These are phyloP conservation scores for Cenchrus americanus DNA, from an alignment of 176 grass and related monocot genomes.

Conservation along the genomic window DNA sequence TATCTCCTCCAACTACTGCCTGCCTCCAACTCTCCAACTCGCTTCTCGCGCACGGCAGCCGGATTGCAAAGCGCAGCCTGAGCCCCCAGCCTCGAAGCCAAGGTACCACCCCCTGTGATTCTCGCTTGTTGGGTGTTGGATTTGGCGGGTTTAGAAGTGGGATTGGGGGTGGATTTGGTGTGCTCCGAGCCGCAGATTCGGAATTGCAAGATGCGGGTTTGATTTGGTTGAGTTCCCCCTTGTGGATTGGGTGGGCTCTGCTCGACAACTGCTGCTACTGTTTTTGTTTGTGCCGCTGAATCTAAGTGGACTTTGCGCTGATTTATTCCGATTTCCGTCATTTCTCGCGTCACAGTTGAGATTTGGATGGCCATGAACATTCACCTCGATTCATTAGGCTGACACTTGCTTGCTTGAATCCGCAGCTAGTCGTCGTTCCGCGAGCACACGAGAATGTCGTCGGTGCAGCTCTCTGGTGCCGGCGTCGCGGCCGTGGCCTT, in stretches of 20 bases:
- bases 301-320: neutral
- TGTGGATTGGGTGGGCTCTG: neutral
- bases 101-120: neutral
- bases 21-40: neutral
- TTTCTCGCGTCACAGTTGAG: neutral
- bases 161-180: neutral
- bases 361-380: neutral
- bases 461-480: slow-evolving; percentile 42
- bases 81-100: neutral
- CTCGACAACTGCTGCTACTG: neutral
- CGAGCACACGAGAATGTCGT: slow-evolving; percentile 44
- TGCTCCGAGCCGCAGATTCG: slow-evolving; percentile 5
- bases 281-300: neutral
- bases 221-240: neutral
- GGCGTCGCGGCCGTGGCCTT: slow-evolving; percentile 41
- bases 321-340: neutral
- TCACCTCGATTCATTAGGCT: neutral
- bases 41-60: slow-evolving; percentile 30
- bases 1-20: slow-evolving; percentile 34
- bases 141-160: neutral
- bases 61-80: slow-evolving; percentile 1
- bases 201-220: neutral
- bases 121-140: neutral
- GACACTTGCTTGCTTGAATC: neutral
- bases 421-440: slow-evolving; percentile 3